These are phyloP conservation scores for Exophiala alcalophila DNA, from an alignment of 2,329 filamentous ascomycete species.

Conservation along the genomic window DNA sequence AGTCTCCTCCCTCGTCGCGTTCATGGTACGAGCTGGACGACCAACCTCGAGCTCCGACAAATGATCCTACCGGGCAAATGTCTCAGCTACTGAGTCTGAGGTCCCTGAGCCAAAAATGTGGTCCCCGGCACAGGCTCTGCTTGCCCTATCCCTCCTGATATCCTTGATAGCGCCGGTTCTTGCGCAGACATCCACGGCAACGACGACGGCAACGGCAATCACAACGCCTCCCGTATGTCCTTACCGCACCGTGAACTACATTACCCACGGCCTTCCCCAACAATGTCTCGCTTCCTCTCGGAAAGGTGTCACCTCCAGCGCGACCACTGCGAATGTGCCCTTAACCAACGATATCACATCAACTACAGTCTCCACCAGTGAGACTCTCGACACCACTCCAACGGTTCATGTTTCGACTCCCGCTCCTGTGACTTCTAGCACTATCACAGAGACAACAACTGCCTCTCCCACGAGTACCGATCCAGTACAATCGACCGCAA, in stretches of 20 bases:
- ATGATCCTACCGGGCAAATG: conserved; percentile 2
- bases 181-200: conserved; percentile 4
- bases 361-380: conserved; percentile 1
- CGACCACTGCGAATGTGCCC: conserved; percentile 6
- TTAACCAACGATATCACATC: conserved; percentile 2
- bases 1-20: too few species aligned
- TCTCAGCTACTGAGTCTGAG: conserved; percentile 2
- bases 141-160: conserved; percentile 10
- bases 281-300: conserved; percentile 63
- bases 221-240: conserved; percentile 40
- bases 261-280: conserved; percentile 72
- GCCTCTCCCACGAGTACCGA: neutral
- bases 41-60: too few species aligned
- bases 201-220: conserved; percentile 4
- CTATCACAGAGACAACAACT: neutral
- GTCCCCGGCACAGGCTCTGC: conserved; percentile 3
- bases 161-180: neutral
- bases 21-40: too few species aligned
- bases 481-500: conserved; percentile 2
- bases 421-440: neutral
- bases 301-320: conserved; percentile 19
- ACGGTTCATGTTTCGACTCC: too few species aligned
- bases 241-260: conserved; percentile 71
- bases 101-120: conserved; percentile 9
- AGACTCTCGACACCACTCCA: neutral